phyloP scores from a whole-genome alignment of 176 grass and related monocot genomes.

The Aechmea fasciata region DNA sequence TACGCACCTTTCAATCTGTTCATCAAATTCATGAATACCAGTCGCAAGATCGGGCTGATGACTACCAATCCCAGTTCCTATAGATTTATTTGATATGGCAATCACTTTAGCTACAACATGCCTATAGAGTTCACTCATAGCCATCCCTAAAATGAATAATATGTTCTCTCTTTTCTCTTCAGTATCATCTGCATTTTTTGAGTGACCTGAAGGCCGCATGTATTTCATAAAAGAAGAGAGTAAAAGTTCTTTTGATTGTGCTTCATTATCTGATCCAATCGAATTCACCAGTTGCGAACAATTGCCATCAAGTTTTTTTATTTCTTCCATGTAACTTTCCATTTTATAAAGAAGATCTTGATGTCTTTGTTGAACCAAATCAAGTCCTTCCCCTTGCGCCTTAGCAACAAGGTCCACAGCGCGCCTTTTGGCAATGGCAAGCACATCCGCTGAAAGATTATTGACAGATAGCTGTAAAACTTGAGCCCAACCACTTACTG shows the following conservation, averaged over 20 bases:
- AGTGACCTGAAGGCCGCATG: slow-evolving; percentile 53
- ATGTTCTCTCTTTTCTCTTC: slow-evolving; percentile 58
- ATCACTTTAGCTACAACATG: slow-evolving; percentile 44
- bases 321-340: slow-evolving; percentile 54
- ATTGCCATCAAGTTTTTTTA: slow-evolving; percentile 57
- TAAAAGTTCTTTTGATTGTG: slow-evolving; percentile 60
- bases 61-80: slow-evolving; percentile 30
- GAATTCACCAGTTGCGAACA: slow-evolving; percentile 81
- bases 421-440: slow-evolving; percentile 69
- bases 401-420: slow-evolving; percentile 78
- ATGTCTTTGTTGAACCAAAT: slow-evolving; percentile 67
- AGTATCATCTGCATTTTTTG: slow-evolving; percentile 39
- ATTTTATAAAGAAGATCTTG: slow-evolving; percentile 68
- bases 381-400: slow-evolving; percentile 58
- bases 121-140: slow-evolving; percentile 56
- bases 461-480: slow-evolving; percentile 76
- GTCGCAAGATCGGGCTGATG: slow-evolving; percentile 37
- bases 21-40: slow-evolving; percentile 46
- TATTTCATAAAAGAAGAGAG: slow-evolving; percentile 65
- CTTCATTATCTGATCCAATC: slow-evolving; percentile 60
- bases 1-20: slow-evolving; percentile 87
- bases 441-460: slow-evolving; percentile 62
- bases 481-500: slow-evolving; percentile 82
- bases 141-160: slow-evolving; percentile 48
- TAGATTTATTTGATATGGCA: slow-evolving; percentile 49